Base-by-base conservation (phyloP, 2,329 filamentous ascomycete species). In the Colletotrichum incanum region DNA sequence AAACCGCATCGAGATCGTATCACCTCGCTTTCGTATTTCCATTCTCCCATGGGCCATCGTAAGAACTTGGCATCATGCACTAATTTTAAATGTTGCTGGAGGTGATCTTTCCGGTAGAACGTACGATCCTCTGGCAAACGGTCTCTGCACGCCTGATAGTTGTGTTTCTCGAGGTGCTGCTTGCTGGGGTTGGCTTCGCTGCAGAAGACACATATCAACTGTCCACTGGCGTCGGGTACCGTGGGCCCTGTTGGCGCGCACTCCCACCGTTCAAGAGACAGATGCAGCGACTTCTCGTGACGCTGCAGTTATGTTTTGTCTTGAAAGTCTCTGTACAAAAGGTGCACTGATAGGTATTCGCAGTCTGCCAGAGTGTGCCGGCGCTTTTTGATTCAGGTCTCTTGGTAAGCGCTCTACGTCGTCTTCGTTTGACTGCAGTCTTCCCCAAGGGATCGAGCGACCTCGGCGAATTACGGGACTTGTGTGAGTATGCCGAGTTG, bases 281-380 rank as follows among this genome's bases (percentile, higher is more conserved):
- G 80, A 76, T 80, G 87, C 66, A 83, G 81, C 59, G 84, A 83
- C 58, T 83, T 84, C 67, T 90, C 88, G 72, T 90, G 88, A 23
- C 88, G 80, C 49, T 83, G 82, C 84, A 86, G 18, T 85, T 84
- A 65, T 86, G 81, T 23, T 85, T 85, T 0, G 81, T 81, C 60
- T 82, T 82, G 75, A 86, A 86, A 0, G 82, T 82, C 55, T 86
- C 84, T 0, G 83, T 84, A 49, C 84, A 86, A 52, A 86, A 86
- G 0, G 84, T 86, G 72, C 84, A 86, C 56, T 86, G 84, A 34
- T 80, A 82, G 4, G 49, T 69, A 5, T 69, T 63, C 4, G 37
- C 26, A 0, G 69, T 55, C 14, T 63, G 65, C 69, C 52, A 64
- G 16, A 72, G 69, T 1, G 58, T 58, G 9, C 43, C 61, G 2